phyloP scores from a whole-genome alignment of 192 early-diverging fungal species.

The Rhizophagus sp. region DNA sequence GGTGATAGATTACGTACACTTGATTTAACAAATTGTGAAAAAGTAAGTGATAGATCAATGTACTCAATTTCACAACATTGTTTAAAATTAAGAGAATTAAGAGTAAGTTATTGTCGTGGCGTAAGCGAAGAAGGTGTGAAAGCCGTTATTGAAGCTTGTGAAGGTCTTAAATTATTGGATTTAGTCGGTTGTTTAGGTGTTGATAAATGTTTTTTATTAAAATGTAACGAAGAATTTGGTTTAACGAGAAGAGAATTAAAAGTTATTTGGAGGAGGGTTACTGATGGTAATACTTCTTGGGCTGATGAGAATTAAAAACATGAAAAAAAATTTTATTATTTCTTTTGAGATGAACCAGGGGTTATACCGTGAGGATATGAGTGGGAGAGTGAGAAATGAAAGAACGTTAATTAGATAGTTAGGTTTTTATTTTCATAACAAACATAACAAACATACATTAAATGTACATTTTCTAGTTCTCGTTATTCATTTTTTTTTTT shows the following conservation, averaged over 20 bases:
- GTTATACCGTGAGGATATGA: too few species aligned
- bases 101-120: conserved; percentile 32
- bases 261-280: conserved; percentile 6
- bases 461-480: too few species aligned
- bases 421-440: too few species aligned
- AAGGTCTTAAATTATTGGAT: conserved; percentile 25
- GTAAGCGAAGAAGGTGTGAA: conserved; percentile 25
- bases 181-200: conserved; percentile 26
- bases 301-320: not conserved
- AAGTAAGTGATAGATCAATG: conserved; percentile 28
- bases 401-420: too few species aligned
- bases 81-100: conserved; percentile 27
- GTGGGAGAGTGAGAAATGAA: too few species aligned
- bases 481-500: too few species aligned
- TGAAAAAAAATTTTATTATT: too few species aligned
- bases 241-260: conserved; percentile 3
- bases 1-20: conserved; percentile 18
- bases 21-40: conserved; percentile 33
- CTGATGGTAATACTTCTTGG: conserved; percentile 12
- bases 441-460: too few species aligned
- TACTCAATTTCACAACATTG: conserved; percentile 17
- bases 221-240: conserved; percentile 27
- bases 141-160: conserved; percentile 21
- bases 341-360: too few species aligned
- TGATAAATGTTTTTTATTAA: conserved; percentile 14